Percentiles rank a stretch among this genome's conserved stretches.
Conservation (phyloP, 2,329 filamentous ascomycete species). For the Pyrenophora tritici-repentis region DNA sequence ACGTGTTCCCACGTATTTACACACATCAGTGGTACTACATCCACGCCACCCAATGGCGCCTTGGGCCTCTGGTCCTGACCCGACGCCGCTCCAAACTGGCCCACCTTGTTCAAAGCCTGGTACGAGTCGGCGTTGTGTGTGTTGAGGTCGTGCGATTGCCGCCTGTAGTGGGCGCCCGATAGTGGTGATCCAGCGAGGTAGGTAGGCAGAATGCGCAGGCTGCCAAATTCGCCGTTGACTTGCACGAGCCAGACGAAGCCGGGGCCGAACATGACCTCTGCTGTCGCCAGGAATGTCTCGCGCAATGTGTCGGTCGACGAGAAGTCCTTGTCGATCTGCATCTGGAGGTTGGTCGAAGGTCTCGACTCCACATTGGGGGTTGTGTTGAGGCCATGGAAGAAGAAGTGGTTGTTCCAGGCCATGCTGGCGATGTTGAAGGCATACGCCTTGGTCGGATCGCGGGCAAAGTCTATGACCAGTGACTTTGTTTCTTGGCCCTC, state of each 20-base stretch:
- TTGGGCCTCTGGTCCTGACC: conserved; percentile 37
- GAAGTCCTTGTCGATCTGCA: conserved; percentile 71
- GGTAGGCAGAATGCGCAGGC: conserved; percentile 75
- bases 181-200: conserved; percentile 93
- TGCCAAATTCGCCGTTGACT: conserved; percentile 51
- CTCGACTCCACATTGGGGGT: conserved; percentile 30
- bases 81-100: conserved; percentile 45
- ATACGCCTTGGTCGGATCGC: conserved; percentile 75
- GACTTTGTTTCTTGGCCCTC: conserved; percentile 66
- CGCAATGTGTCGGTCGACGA: conserved; percentile 82
- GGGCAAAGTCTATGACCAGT: conserved; percentile 75
- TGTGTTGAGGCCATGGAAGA: conserved; percentile 65
- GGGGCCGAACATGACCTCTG: conserved; percentile 90
- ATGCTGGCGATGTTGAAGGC: conserved; percentile 97
- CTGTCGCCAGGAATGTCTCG: conserved; percentile 78
- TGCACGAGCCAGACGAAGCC: conserved; percentile 94
- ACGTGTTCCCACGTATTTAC: conserved; percentile 97
- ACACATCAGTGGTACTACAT: conserved; percentile 79
- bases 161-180: conserved; percentile 80
- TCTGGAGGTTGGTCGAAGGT: conserved; percentile 57
- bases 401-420: conserved; percentile 90
- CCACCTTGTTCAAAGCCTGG: conserved; percentile 45
- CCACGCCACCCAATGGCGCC: conserved; percentile 68
- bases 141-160: conserved; percentile 71
- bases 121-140: conserved; percentile 51